Conservation (phyloP, 2,329 filamentous ascomycete species). For the Epichloe baconii region DNA sequence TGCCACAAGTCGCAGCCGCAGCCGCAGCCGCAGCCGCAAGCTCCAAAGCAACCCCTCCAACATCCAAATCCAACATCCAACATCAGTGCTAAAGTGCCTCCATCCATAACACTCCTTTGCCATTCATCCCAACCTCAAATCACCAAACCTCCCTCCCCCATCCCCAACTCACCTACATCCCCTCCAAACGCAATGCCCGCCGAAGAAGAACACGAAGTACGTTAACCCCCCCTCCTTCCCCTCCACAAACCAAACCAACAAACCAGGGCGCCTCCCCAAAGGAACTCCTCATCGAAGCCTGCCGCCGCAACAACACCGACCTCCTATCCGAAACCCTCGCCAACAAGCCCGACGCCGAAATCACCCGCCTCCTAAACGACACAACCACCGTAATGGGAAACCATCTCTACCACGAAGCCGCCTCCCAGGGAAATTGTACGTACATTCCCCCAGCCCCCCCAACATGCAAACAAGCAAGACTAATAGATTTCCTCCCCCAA, state of each 20-base stretch:
- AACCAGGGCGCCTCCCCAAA: constrained; percentile 66
- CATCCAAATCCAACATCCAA: too few relatives aligned
- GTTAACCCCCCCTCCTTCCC: not conserved
- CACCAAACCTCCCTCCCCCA: too few relatives aligned
- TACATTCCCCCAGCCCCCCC: constrained; percentile 30
- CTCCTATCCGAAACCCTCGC: constrained; percentile 65
- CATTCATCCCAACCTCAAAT: too few relatives aligned
- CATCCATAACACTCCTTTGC: too few relatives aligned
- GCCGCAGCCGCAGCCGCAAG: too few relatives aligned
- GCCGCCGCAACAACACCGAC: constrained; percentile 81
- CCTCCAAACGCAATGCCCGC: constrained; percentile 5
- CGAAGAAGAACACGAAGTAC: constrained; percentile 12
- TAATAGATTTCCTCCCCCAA: not conserved
- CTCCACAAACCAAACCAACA: not conserved
- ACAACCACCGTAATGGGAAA: constrained; percentile 79
- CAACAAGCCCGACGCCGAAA: constrained; percentile 46
- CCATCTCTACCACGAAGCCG: constrained; percentile 80
- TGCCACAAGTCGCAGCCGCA: too few relatives aligned
- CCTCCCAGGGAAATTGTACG: constrained; percentile 73
- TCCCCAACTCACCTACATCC: not conserved
- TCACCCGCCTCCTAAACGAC: constrained; percentile 69
- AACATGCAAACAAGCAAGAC: not conserved
- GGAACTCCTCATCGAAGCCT: constrained; percentile 85
- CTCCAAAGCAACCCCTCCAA: too few relatives aligned
- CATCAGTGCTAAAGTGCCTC: too few relatives aligned